phyloP scores from a whole-genome alignment of 148 eudicot genomes.

The Polygonum maritimum region DNA sequence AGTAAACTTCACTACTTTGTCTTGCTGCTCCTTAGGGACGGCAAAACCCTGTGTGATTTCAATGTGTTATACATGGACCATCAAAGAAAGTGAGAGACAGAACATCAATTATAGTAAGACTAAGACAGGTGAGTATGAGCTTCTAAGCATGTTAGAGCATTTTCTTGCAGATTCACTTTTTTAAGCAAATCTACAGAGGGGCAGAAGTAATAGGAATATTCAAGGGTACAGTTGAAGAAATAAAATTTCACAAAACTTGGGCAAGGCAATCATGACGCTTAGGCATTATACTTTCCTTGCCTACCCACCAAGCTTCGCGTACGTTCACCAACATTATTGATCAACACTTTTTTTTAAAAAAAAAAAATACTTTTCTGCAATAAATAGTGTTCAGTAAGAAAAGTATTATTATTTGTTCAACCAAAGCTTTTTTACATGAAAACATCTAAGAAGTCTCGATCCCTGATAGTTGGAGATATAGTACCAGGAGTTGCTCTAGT shows the following conservation, averaged over 20 bases:
- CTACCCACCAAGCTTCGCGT: not conserved
- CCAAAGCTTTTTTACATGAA: no score
- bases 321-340: not conserved
- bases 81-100: not conserved
- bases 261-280: not conserved
- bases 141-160: not conserved
- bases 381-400: not conserved
- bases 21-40: slow-evolving; percentile 72
- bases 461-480: not conserved
- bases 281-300: not conserved
- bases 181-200: not conserved
- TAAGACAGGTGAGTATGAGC: not conserved
- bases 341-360: no score
- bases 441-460: no score
- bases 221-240: not conserved
- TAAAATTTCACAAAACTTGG: not conserved
- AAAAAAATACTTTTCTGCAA: no score
- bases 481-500: not conserved
- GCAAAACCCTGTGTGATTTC: slow-evolving; percentile 62
- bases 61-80: not conserved
- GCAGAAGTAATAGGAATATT: not conserved
- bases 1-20: slow-evolving; percentile 68
- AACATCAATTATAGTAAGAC: slow-evolving; percentile 4
- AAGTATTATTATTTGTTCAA: not conserved
- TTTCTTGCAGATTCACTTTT: not conserved